Percentiles rank a stretch among this genome's conserved stretches.
These are phyloP conservation scores for Aspergillus sp. DNA, from an alignment of 2,329 filamentous ascomycete genomes.

Conservation along the genomic window DNA sequence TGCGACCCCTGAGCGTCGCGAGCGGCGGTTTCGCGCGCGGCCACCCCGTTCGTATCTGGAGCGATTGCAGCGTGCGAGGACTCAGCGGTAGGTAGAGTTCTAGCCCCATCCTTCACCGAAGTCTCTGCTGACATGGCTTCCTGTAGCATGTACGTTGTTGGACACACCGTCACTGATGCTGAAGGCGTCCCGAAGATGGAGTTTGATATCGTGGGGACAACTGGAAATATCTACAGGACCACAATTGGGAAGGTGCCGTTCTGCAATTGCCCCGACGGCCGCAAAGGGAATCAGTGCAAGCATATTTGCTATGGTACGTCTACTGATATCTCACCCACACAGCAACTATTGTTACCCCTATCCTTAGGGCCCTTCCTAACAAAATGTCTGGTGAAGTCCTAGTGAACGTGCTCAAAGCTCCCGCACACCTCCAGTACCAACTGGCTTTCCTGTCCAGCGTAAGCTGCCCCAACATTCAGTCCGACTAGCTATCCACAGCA, in stretches of 20 bases:
- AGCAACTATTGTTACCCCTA: background rate
- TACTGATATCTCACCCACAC: background rate
- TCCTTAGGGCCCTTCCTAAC: conserved; percentile 4
- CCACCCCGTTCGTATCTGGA: conserved; percentile 47
- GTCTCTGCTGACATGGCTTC: conserved; percentile 2
- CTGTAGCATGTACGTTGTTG: conserved; percentile 55
- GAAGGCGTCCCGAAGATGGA: conserved; percentile 48
- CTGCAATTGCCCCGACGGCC: conserved; percentile 56
- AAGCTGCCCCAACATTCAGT: conserved; percentile 11
- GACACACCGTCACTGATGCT: conserved; percentile 45
- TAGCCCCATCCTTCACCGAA: background rate
- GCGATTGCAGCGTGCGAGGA: conserved; percentile 48
- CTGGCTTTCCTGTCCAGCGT: conserved; percentile 56
- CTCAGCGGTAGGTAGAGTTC: conserved; percentile 38
- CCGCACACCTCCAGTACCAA: conserved; percentile 56
- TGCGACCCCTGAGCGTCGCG: conserved; percentile 34
- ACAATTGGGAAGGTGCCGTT: conserved; percentile 50
- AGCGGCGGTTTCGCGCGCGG: conserved; percentile 39
- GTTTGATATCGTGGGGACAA: conserved; percentile 58
- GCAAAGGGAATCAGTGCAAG: conserved; percentile 61
- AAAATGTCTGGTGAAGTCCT: conserved; percentile 44
- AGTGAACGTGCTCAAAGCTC: conserved; percentile 56
- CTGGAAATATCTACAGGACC: conserved; percentile 62
- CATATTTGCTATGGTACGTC: conserved; percentile 57
- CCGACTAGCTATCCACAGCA: no score